phyloP scores from a whole-genome alignment of 1,139 yeast genomes.

The Pichia sp. region DNA sequence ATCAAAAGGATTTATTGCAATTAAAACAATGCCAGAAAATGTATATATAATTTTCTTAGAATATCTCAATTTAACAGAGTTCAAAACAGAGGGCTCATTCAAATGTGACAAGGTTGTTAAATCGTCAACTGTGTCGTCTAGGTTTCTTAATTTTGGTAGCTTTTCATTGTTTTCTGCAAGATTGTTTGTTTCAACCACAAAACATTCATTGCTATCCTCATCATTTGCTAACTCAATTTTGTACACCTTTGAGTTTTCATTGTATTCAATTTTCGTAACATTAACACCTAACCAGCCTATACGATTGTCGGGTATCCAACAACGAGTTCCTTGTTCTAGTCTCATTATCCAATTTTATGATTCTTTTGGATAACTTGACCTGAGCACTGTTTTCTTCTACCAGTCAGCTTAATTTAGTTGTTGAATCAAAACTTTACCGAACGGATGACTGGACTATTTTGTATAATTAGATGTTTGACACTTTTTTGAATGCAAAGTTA shows the following conservation, averaged over 20 bases:
- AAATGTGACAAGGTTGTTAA: conserved; percentile 85
- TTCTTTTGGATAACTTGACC: background rate
- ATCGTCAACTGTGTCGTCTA: conserved; percentile 95
- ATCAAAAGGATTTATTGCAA: conserved; percentile 95
- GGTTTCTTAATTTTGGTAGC: conserved; percentile 82
- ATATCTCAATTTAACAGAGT: conserved; percentile 86
- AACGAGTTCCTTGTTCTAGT: conserved; percentile 44
- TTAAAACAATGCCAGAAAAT: conserved; percentile 92
- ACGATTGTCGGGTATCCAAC: conserved; percentile 89
- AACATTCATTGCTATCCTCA: conserved; percentile 41
- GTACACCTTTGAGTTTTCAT: conserved; percentile 41
- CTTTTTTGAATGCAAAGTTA: background rate
- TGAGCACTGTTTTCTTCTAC: background rate
- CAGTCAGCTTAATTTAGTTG: background rate
- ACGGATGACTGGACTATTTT: background rate
- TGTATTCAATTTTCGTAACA: conserved; percentile 46
- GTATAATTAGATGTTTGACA: background rate
- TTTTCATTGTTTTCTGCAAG: conserved; percentile 44
- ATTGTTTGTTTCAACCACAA: conserved; percentile 49
- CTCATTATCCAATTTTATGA: conserved; percentile 7
- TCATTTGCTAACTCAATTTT: conserved; percentile 61
- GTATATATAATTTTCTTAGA: conserved; percentile 87
- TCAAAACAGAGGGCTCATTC: conserved; percentile 94
- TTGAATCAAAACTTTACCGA: background rate
- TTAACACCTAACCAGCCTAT: conserved; percentile 92